Conservation (phyloP, 768 basidiomycete species). For the Kwoniella shandongensis region DNA sequence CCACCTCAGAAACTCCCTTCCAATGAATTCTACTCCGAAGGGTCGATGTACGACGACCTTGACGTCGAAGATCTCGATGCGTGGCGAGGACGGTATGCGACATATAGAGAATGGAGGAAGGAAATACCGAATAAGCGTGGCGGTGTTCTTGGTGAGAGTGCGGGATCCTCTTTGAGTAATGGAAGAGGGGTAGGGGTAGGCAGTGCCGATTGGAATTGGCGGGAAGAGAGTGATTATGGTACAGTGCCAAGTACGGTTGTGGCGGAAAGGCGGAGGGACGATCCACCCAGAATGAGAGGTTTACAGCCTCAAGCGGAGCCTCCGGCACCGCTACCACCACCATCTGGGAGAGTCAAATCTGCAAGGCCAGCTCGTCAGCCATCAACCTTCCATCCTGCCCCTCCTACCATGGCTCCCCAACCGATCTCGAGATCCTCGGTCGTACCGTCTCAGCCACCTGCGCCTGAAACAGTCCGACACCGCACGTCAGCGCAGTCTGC, state of each 20-base stretch:
- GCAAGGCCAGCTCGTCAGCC: no score
- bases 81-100: conserved; percentile 13
- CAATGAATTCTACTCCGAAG: conserved; percentile 17
- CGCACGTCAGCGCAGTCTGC: conserved; percentile 1
- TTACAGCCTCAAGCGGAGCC: conserved; percentile 7
- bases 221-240: conserved; percentile 7
- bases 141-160: not conserved
- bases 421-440: not conserved
- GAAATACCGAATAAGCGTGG: conserved; percentile 9
- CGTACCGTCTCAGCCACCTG: conserved; percentile 2
- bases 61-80: conserved; percentile 12
- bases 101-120: conserved; percentile 23
- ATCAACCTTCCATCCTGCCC: no score
- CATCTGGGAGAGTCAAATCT: not conserved
- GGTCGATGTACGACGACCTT: conserved; percentile 18
- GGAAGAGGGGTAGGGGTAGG: conserved; percentile 4
- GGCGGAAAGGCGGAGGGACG: conserved; percentile 1
- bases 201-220: conserved; percentile 11
- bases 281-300: conserved; percentile 2
- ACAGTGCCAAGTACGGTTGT: conserved; percentile 11
- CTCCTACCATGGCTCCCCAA: no score
- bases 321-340: conserved; percentile 7
- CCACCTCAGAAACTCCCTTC: conserved; percentile 7
- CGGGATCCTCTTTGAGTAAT: not conserved
- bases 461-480: not conserved